These are phyloP conservation scores for Neurospora terricola DNA, from an alignment of 495 filamentous ascomycete species.

Conservation along the genomic window DNA sequence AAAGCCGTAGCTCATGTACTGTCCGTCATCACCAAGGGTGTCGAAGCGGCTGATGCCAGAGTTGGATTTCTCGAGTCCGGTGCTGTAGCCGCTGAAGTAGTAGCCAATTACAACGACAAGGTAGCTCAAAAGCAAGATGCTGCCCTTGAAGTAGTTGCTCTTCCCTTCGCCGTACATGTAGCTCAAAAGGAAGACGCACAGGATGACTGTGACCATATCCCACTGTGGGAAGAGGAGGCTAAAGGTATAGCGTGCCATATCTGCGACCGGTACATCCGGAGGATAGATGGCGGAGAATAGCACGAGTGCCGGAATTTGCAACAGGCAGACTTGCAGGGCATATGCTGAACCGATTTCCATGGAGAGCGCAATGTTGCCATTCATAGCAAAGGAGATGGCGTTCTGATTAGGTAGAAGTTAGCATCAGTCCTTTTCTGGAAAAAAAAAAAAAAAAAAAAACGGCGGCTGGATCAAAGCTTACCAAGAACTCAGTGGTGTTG, in stretches of 20 bases:
- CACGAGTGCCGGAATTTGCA: slow-evolving; percentile 90
- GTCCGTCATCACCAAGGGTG: slow-evolving; percentile 45
- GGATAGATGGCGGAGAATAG: slow-evolving; percentile 65
- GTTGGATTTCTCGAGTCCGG: slow-evolving; percentile 43
- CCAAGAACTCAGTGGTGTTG: slow-evolving; percentile 96
- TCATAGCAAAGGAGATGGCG: slow-evolving; percentile 99
- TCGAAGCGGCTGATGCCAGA: slow-evolving; percentile 62
- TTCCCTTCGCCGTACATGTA: slow-evolving; percentile 99
- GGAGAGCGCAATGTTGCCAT: slow-evolving; percentile 96
- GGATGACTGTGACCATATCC: slow-evolving; percentile 96
- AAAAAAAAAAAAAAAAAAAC: background rate
- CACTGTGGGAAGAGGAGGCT: slow-evolving; percentile 95
- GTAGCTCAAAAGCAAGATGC: slow-evolving; percentile 88
- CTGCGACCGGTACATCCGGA: slow-evolving; percentile 26
- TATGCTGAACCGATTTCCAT: slow-evolving; percentile 99
- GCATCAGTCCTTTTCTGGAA: slow-evolving; percentile 2
- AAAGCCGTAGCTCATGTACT: slow-evolving; percentile 36
- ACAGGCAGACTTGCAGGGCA: slow-evolving; percentile 91
- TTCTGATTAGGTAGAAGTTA: slow-evolving; percentile 52
- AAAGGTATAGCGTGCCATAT: slow-evolving; percentile 72
- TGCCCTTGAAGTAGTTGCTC: slow-evolving; percentile 88
- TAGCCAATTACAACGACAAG: slow-evolving; percentile 87
- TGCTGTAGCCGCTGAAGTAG: slow-evolving; percentile 72
- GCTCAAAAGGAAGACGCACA: slow-evolving; percentile 93
- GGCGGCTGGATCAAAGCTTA: slow-evolving; percentile 31